Conservation (phyloP, 1,139 yeast genomes). For the Debaryomycetaceae sp. region DNA sequence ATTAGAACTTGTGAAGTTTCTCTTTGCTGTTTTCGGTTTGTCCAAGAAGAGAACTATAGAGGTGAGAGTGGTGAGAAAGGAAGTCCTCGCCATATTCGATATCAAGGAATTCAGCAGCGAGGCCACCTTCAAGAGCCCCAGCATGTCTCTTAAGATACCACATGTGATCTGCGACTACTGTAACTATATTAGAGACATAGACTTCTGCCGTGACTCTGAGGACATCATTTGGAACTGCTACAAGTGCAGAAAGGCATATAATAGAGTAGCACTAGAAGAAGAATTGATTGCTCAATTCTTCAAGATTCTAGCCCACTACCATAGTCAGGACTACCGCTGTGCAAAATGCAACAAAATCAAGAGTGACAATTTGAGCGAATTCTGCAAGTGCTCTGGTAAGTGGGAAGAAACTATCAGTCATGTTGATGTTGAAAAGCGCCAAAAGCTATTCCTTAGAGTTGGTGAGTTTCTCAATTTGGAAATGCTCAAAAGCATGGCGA, state of each 20-base stretch:
- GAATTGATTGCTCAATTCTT: constrained; percentile 64
- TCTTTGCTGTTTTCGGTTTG: constrained; percentile 71
- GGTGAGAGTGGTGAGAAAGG: constrained; percentile 71
- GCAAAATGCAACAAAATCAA: constrained; percentile 67
- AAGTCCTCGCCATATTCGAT: constrained; percentile 67
- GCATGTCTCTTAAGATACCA: constrained; percentile 62
- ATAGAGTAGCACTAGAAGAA: constrained; percentile 74
- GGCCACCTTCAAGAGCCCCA: constrained; percentile 74
- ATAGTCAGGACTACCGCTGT: constrained; percentile 81
- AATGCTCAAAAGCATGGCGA: constrained; percentile 48
- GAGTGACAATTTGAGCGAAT: constrained; percentile 65
- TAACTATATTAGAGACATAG: constrained; percentile 69
- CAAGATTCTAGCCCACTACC: constrained; percentile 54
- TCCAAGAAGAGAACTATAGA: constrained; percentile 67
- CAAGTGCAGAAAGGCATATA: constrained; percentile 63
- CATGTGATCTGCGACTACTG: constrained; percentile 80
- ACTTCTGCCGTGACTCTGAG: constrained; percentile 69
- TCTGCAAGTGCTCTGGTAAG: constrained; percentile 84
- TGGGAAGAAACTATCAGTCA: constrained; percentile 65
- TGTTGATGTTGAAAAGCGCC: constrained; percentile 39
- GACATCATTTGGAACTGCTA: constrained; percentile 60
- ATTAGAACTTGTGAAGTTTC: constrained; percentile 70
- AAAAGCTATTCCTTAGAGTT: constrained; percentile 54
- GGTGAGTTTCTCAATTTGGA: constrained; percentile 60
- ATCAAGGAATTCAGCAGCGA: constrained; percentile 80